These are phyloP conservation scores for Pseudotsuga menziesii DNA, from an alignment of 75 land plant species.

Conservation along the genomic window DNA sequence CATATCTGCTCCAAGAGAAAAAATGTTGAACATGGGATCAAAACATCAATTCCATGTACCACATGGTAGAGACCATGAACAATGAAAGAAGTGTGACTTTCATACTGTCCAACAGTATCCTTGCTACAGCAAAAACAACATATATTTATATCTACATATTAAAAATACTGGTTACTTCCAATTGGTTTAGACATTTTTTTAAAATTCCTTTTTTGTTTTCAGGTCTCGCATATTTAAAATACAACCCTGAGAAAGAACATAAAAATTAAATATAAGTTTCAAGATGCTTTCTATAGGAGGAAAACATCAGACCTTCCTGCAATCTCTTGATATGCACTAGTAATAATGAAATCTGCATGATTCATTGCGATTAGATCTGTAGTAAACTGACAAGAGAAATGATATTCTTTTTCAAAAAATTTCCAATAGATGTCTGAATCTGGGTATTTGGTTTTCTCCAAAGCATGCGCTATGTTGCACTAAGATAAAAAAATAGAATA, in stretches of 20 bases:
- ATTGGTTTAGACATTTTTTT: no score
- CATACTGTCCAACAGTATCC: slow-evolving; percentile 65
- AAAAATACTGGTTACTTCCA: no score
- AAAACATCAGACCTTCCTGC: slow-evolving; percentile 53
- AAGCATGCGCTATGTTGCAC: slow-evolving; percentile 78
- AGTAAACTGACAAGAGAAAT: slow-evolving; percentile 79
- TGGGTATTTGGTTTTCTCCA: slow-evolving; percentile 85
- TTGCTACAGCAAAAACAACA: slow-evolving; percentile 29
- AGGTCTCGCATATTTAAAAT: no score
- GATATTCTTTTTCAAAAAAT: slow-evolving; percentile 61
- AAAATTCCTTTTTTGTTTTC: no score
- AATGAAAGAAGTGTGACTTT: slow-evolving; percentile 60
- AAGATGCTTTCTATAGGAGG: no score
- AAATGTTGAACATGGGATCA: slow-evolving; percentile 79
- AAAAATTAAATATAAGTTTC: no score
- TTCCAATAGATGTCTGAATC: slow-evolving; percentile 80
- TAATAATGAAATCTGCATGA: slow-evolving; percentile 73
- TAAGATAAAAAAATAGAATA: slow-evolving; percentile 7
- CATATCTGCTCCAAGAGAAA: slow-evolving; percentile 67
- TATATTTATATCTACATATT: no score
- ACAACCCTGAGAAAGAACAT: no score
- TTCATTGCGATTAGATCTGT: slow-evolving; percentile 81
- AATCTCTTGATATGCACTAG: slow-evolving; percentile 78
- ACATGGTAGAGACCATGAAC: slow-evolving; percentile 67
- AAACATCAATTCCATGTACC: slow-evolving; percentile 70